Evolutionary conservation across 116 monocot genomes (phyloP), one percentile per base, ranked within the genome.

Genomic region (Trichopus zeylanicus): DNA sequence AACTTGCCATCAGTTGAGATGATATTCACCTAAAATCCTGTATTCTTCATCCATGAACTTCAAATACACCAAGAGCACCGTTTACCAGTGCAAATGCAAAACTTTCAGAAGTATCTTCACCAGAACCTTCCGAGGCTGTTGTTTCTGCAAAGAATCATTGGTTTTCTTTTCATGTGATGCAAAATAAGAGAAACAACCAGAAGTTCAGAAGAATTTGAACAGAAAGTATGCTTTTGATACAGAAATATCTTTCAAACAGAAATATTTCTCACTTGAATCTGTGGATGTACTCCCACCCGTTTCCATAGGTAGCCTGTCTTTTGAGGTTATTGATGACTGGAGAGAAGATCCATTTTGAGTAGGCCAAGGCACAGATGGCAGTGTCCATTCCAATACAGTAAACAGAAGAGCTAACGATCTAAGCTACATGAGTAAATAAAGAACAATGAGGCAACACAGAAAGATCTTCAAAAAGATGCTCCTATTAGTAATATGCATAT

Each of bases 21-120:
- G 68, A 24, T 22, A 30, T 27, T 25, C 72, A 98, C 98, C 92
- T 98, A 66, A 98, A 98, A 69, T 98, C 98, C 47, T 88, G 69
- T 77, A 98, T 92, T 37, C 98, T 79, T 57, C 98, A 80, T 49
- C 98, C 98, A 66, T 92, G 81, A 61, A 98, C 98, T 76, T 98
- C 98, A 88, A 98, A 98, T 21, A 98, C 98, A 47, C 98, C 98
- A 73, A 98, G 88, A 47, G 92, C 98, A 62, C 98, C 98, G 78
- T 98, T 98, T 49, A 81, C 85, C 65, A 98, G 65, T 54, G 98
- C 88, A 85, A 98, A 98, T 46, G 98, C 88, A 83, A 98, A 98
- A 81, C 92, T 98, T 66, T 98, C 98, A 51, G 82, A 84, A 56
- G 64, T 61, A 33, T 98, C 98, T 75, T 98, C 95, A n/a, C 61